phyloP scores from a whole-genome alignment of 257 asterid species.

The Paraleonurus japonicus region DNA sequence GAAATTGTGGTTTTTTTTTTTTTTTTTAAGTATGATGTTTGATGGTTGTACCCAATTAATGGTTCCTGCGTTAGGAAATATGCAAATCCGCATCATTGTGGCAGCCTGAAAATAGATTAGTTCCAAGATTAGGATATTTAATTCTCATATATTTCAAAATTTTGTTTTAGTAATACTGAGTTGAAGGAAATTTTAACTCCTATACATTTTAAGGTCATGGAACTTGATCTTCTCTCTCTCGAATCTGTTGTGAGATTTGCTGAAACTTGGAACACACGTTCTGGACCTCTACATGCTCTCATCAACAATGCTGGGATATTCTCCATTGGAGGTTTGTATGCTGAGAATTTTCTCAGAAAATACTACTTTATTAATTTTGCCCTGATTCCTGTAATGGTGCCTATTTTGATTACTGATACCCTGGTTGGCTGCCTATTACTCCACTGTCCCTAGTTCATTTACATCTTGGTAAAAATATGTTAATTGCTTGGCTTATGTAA shows the following conservation, averaged over 20 bases:
- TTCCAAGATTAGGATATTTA: background rate
- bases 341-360: background rate
- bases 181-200: background rate
- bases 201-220: constrained; percentile 68
- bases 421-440: constrained; percentile 1
- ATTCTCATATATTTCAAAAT: background rate
- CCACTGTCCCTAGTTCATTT: background rate
- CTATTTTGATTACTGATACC: background rate
- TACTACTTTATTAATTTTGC: background rate
- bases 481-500: background rate
- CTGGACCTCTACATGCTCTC: constrained; percentile 71
- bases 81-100: background rate
- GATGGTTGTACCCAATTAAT: constrained; percentile 4
- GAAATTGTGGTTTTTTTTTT: background rate
- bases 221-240: constrained; percentile 86
- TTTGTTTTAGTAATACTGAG: background rate
- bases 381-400: constrained; percentile 18
- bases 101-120: background rate
- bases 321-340: constrained; percentile 68
- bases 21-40: background rate
- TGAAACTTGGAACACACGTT: constrained; percentile 80
- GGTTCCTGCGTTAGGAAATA: constrained; percentile 6
- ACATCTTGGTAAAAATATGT: background rate
- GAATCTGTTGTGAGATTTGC: constrained; percentile 86
- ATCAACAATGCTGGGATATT: constrained; percentile 95